phyloP scores from a whole-genome alignment of 2,329 filamentous ascomycete genomes.

The Chaetothyriales sp. region DNA sequence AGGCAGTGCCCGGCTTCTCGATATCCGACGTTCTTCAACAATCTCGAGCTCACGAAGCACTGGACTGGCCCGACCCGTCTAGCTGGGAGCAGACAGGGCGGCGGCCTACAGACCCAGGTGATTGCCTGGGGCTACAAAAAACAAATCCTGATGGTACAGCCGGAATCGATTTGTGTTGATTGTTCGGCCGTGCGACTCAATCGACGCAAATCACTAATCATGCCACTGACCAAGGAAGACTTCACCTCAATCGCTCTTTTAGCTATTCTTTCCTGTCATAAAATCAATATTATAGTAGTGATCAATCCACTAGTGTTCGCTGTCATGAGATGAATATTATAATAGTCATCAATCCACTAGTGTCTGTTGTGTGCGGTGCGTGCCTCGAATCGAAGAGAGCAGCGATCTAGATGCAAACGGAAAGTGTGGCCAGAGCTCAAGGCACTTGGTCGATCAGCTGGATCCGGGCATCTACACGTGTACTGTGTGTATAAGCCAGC shows the following conservation, averaged over 20 bases:
- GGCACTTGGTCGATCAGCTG: too few relatives aligned
- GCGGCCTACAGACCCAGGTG: background rate
- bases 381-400: too few relatives aligned
- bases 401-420: too few relatives aligned
- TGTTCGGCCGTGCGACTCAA: slow-evolving; percentile 3
- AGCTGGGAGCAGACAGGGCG: background rate
- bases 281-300: background rate
- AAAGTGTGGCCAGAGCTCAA: too few relatives aligned
- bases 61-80: background rate
- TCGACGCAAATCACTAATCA: background rate
- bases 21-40: slow-evolving; percentile 42
- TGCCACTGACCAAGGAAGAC: slow-evolving; percentile 1
- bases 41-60: slow-evolving; percentile 5
- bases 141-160: background rate
- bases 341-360: background rate
- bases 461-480: too few relatives aligned
- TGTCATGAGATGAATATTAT: too few relatives aligned
- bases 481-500: too few relatives aligned
- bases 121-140: background rate
- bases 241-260: slow-evolving; percentile 10
- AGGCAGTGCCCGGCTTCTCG: slow-evolving; percentile 59
- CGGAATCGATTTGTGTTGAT: slow-evolving; percentile 5
- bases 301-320: background rate
- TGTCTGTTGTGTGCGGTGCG: too few relatives aligned
- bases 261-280: background rate